phyloP scores from a whole-genome alignment of 495 filamentous ascomycete genomes.

The Aspergillus bridgeri region DNA sequence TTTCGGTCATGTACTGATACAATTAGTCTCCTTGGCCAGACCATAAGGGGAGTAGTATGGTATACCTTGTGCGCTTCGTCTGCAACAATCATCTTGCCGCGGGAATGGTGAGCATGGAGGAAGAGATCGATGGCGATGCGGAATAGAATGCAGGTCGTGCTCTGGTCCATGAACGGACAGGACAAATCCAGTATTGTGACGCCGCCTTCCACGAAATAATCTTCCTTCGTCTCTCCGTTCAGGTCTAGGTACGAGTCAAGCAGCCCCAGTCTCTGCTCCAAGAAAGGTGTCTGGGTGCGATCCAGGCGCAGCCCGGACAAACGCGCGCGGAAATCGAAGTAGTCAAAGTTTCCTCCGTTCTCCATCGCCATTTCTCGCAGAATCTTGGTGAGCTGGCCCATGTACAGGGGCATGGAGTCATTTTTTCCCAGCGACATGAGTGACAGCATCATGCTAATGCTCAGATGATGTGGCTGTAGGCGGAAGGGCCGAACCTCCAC shows the following conservation, averaged over 20 bases:
- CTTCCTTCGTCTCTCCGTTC: background rate
- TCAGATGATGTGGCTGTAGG: conserved; percentile 55
- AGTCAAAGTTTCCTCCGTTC: conserved; percentile 46
- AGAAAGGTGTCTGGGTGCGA: conserved; percentile 26
- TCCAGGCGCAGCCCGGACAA: conserved; percentile 21
- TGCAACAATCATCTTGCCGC: conserved; percentile 53
- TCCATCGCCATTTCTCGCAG: conserved; percentile 58
- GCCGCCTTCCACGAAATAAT: conserved; percentile 42
- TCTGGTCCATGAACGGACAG: conserved; percentile 64
- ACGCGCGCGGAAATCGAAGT: conserved; percentile 31
- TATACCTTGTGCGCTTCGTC: conserved; percentile 59
- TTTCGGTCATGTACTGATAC: conserved; percentile 46
- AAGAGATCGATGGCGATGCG: conserved; percentile 62
- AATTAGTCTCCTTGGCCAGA: background rate
- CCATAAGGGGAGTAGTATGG: background rate
- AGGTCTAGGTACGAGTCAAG: conserved; percentile 44
- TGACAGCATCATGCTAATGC: conserved; percentile 59
- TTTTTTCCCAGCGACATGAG: conserved; percentile 52
- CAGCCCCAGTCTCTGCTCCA: conserved; percentile 38
- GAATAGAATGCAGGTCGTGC: conserved; percentile 63
- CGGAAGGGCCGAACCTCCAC: conserved; percentile 46
- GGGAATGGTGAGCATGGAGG: conserved; percentile 44
- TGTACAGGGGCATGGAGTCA: conserved; percentile 47
- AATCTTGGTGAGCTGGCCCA: conserved; percentile 44
- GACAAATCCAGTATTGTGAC: conserved; percentile 73